Evolutionary conservation across 148 eudicot species (phyloP), one percentile per base, ranked within the genome.

Genomic region (Heliamphora exappendiculata): DNA sequence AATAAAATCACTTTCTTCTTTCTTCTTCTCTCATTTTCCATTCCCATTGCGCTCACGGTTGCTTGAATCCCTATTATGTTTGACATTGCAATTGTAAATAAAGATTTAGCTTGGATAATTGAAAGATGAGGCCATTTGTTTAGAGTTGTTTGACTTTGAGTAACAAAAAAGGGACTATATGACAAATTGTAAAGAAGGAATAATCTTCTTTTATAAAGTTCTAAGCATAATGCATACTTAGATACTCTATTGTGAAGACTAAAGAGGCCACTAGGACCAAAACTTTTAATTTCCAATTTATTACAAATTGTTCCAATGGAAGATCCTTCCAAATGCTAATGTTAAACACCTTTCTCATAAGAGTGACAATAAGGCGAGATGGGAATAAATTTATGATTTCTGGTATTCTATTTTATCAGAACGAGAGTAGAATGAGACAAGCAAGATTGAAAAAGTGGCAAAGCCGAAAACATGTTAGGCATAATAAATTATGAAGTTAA

Each of bases 141-240:
- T 12, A 29, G 24, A 19, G 58, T 14, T 19, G 19, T 51, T n/a
- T 51, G 75, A 50, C 75, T 20, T 8, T 14, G 31, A 75, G 42
- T 73, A 62, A 58, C 74, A 75, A 76, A 82, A 79, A 51, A 80
- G 42, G 10, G 34, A 24, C 16, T 44, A 6, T 1, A 22, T 72
- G 85, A 70, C 70, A 76, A 67, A 36, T 79, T 79, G 82, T 76
- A 73, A 79, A 79, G 82, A 50, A 28, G 71, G 82, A 76, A 76
- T 74, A 83, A 62, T 78, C 34, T 12, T 42, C 78, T 67, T 72
- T 72, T 49, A 70, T 50, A 72, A 78, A 78, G 80, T 78, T 34
- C 13, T 31, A 51, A 49, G 36, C 34, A 69, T 69, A 69, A 69
- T 49, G 47, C 42, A 33, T 36, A 34, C 20, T 7, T 37, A 36